A percentile compares a stretch with the other conserved stretches of the same genome.
These are phyloP conservation scores for Brassica juncea DNA, from an alignment of 345 rosid genomes.

Conservation along the genomic window DNA sequence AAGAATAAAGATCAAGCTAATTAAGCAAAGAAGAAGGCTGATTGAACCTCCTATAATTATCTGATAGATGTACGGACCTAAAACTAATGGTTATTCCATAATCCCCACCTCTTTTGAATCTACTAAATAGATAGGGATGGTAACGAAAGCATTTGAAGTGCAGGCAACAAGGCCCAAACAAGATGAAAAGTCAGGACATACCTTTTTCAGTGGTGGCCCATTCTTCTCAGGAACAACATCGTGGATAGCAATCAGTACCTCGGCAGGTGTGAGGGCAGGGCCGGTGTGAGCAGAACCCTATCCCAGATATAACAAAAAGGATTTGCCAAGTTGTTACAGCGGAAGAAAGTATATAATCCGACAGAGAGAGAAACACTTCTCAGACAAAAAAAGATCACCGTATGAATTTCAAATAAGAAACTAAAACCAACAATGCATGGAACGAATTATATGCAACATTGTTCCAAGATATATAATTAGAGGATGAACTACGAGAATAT, in stretches of 20 bases:
- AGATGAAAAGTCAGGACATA: conserved; percentile 29
- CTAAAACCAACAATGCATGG: not conserved
- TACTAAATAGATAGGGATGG: too few species aligned
- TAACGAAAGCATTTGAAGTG: too few species aligned
- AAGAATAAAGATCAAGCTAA: too few species aligned
- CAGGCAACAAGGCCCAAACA: too few species aligned
- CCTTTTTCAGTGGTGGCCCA: conserved; percentile 86
- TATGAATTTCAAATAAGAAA: not conserved
- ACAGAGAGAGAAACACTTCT: conserved; percentile 7
- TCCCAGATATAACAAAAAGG: conserved; percentile 29
- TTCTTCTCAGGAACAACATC: conserved; percentile 82
- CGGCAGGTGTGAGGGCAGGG: conserved; percentile 97
- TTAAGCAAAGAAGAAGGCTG: too few species aligned
- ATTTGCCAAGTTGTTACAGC: conserved; percentile 13
- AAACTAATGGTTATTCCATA: too few species aligned
- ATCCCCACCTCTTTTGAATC: too few species aligned
- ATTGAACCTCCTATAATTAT: too few species aligned
- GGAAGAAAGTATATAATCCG: conserved; percentile 2
- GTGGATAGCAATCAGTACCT: conserved; percentile 95
- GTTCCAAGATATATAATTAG: not conserved
- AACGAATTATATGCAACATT: conserved; percentile 5
- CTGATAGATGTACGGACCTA: too few species aligned
- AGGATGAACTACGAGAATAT: conserved; percentile 20
- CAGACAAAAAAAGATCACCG: conserved; percentile 1
- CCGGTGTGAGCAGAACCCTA: conserved; percentile 99